Evolutionary conservation across 805 yeast genomes (phyloP), one percentile per base, ranked within the genome.

Genomic region (Barnettozyma salicaria): DNA sequence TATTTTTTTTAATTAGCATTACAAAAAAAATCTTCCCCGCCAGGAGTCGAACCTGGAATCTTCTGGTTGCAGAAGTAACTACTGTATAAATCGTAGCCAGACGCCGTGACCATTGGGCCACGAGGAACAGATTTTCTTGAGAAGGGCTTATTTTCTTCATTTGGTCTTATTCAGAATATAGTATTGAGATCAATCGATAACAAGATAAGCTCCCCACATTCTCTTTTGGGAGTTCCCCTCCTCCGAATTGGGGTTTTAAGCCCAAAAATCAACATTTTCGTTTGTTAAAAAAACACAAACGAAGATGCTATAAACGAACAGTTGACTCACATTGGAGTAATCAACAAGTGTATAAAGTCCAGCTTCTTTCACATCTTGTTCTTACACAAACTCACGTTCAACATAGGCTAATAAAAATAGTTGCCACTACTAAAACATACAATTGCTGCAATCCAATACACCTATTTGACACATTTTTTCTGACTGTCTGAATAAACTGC

Each of bases 41-140:
- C 58, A 53, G 58, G 58, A 52, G 53, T 53, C 58, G 58, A 53
- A 53, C 58, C 58, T 53, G 58, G 58, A 53, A 53, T 53, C 58
- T 53, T 53, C 58, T 53, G 58, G 58, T 53, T 49, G 34, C 62
- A 47, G 71, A 68, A 42, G 58, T 54, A 45, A 56, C 69, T 60
- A 64, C 66, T 48, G 37, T 12, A 17, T 44, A 55, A 59, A 65
- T 68, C 78, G 78, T 73, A 74, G 78, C 78, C 79, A 72, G 77
- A 74, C 78, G 78, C 78, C 79, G 74, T 73, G 76, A 74, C 79
- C 79, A 74, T 74, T 74, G 77, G 79, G 79, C 78, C 79, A 74
- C 76, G 78, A 74, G 78, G 79, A 74, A 74, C 68, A 64, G 66
- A 53, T 55, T 31, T 45, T 32, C 16, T 19, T n/a, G n/a, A n/a